These are phyloP conservation scores for Podospora tetraspora DNA, from an alignment of 495 filamentous ascomycete genomes.

Conservation along the genomic window DNA sequence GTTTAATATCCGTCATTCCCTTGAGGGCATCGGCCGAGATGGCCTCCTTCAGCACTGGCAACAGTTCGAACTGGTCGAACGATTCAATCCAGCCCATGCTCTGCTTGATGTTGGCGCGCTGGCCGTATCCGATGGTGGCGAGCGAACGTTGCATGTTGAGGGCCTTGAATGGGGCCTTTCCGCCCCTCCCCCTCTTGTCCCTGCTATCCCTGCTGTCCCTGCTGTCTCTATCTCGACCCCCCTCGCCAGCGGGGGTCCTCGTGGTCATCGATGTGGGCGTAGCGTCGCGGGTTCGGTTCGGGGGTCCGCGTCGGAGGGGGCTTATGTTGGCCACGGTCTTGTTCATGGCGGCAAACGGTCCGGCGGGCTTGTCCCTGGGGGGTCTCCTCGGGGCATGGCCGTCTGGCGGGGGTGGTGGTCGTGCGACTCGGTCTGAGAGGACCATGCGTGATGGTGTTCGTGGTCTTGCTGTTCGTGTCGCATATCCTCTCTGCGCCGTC, in stretches of 20 bases:
- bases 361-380: slow-evolving; percentile 36
- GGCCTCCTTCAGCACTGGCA: slow-evolving; percentile 68
- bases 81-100: slow-evolving; percentile 61
- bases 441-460: slow-evolving; percentile 64
- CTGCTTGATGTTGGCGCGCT: slow-evolving; percentile 62
- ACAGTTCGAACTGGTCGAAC: slow-evolving; percentile 73
- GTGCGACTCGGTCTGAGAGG: slow-evolving; percentile 66
- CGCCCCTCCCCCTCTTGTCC: slow-evolving; percentile 29
- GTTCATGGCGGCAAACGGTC: slow-evolving; percentile 79
- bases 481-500: slow-evolving; percentile 31
- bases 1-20: slow-evolving; percentile 62
- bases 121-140: slow-evolving; percentile 64
- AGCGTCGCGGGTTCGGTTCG: slow-evolving; percentile 29
- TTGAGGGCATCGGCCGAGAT: slow-evolving; percentile 64
- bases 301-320: not conserved
- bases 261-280: slow-evolving; percentile 8
- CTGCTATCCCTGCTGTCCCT: slow-evolving; percentile 32
- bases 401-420: slow-evolving; percentile 43
- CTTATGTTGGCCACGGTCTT: slow-evolving; percentile 58
- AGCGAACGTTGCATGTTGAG: slow-evolving; percentile 91
- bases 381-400: slow-evolving; percentile 31
- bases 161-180: slow-evolving; percentile 56
- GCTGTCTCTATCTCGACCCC: slow-evolving; percentile 21
- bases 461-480: slow-evolving; percentile 30
- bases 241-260: slow-evolving; percentile 5